Evolutionary conservation across 2,329 filamentous ascomycete species (phyloP), one percentile per base, ranked within the genome.

Genomic region (Pyricularia pennisetigena): DNA sequence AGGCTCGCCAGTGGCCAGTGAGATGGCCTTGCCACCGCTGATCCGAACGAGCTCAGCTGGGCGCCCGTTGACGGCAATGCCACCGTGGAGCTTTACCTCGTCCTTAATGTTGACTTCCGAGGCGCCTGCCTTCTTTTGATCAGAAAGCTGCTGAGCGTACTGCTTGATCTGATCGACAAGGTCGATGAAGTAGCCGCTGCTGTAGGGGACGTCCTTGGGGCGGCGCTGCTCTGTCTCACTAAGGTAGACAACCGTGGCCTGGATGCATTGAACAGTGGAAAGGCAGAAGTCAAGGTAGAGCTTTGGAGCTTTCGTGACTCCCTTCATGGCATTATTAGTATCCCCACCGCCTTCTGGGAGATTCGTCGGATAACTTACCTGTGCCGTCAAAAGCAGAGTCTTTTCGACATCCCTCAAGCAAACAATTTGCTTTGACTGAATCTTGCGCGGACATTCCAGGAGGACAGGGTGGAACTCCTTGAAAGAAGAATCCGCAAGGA

Each of bases 111-210:
- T 85, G 68, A 83, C 82, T 71, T 83, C 82, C 49, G 84, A 82
- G 23, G 24, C 54, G 28, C 29, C 65, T 14, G 65, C 28, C 74
- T 90, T 86, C 75, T 92, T 89, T 72, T 89, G 87, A 72, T 89
- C 88, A 71, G 90, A 89, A 74, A 97, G 88, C 77, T 95, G 91
- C 74, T 89, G 87, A 70, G 93, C 94, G 86, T 97, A 97, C 77
- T 92, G 87, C 77, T 89, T 88, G 74, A 97, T 93, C 86, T 97
- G 94, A 78, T 96, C 92, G 78, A 96, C 90, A 70, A 98, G 88
- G 82, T 98, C 94, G 81, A 97, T 90, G 78, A 97, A 97, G 81
- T 98, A 98, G 77, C 92, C 92, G 85, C 91, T 93, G 85, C 90
- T 95, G 83, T 97, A 98, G 72, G 93, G 93, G 74, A 91, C 89